A percentile compares a stretch with the other conserved stretches of the same genome.
Conservation (phyloP, 257 asterid genomes). For the Misopates orontium region DNA sequence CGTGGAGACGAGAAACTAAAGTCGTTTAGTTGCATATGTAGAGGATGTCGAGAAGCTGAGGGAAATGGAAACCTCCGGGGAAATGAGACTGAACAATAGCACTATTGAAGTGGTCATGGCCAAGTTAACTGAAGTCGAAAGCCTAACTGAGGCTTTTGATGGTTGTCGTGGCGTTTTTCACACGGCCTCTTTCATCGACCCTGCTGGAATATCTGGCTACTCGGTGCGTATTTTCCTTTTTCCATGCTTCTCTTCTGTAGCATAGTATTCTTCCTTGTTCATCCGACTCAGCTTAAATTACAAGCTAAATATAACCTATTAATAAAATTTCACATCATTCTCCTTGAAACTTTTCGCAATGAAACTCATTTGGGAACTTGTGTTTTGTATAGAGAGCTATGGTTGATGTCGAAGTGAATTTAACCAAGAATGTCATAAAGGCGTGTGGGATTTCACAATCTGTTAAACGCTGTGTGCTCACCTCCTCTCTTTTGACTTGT, state of each 20-base stretch:
- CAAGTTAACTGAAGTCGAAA: conserved; percentile 48
- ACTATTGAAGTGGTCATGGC: conserved; percentile 73
- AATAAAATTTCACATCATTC: too few relatives aligned
- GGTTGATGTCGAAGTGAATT: conserved; percentile 71
- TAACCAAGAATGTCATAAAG: conserved; percentile 60
- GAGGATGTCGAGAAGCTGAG: conserved; percentile 85
- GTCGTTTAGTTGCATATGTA: conserved; percentile 33
- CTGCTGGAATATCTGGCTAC: conserved; percentile 88
- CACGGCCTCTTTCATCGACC: conserved; percentile 84
- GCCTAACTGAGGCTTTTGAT: conserved; percentile 61
- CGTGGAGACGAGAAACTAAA: not conserved
- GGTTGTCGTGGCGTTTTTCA: conserved; percentile 87
- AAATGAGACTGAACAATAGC: conserved; percentile 58
- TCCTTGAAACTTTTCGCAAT: not conserved
- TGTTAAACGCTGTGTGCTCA: conserved; percentile 66
- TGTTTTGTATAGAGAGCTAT: conserved; percentile 56
- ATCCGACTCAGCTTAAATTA: too few relatives aligned
- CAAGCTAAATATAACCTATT: too few relatives aligned
- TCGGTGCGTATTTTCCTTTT: conserved; percentile 51
- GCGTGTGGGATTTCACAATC: conserved; percentile 73
- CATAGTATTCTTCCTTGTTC: too few relatives aligned
- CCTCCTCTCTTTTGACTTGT: conserved; percentile 89
- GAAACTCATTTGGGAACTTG: not conserved
- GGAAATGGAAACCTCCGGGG: conserved; percentile 81
- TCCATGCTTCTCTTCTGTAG: too few relatives aligned